Base-by-base conservation (phyloP, 1,284 basidiomycete species). In the Cystobasidium slooffiae region DNA sequence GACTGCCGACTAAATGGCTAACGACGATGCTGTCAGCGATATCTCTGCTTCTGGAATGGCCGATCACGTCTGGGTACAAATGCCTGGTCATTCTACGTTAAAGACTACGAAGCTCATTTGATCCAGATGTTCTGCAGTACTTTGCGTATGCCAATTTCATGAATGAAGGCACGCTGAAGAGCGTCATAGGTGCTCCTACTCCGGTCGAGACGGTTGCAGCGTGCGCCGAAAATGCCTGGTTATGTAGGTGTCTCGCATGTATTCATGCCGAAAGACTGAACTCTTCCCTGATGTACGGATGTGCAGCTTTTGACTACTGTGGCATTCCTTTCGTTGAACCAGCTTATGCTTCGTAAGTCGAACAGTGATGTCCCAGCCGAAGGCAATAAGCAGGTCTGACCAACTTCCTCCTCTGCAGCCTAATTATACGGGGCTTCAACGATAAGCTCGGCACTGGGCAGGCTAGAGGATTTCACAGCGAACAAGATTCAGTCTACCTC, bases 271-370 rank as follows among this genome's bases (percentile, higher is more conserved):
- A 43, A 31, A 31, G 31, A 31, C 31, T 59, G 9, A n/a, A 22
- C 8, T 14, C 16, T 24, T 24, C 16, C 6, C 68, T 69, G 8
- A 68, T 20, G 14, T 41, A 18, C n/a, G 1, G 43, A 24, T 61
- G 9, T 51, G 7, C 49, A 72, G 69, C 69, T 14, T 72, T 72
- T 39, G 69, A 72, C 61, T 72, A 72, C 51, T 52, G 69, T 20
- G 69, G 69, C 7, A 64, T 72, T 12, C 69, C 69, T 9, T 72
- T 63, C 51, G 59, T 72, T 12, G 69, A 72, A 16, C 69, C 69
- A 18, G 69, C 69, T 5, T 72, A 72, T 22, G 43, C 69, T 18
- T 72, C 69, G 69, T 72, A 52, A 22, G 68, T 49, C 53, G 14
- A 10, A 43, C 8, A 18, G 24, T 39, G 41, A 18, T 18, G 22